Evolutionary conservation across 1,139 yeast genomes (phyloP).

Genomic region (Kodamaea alishanica): DNA sequence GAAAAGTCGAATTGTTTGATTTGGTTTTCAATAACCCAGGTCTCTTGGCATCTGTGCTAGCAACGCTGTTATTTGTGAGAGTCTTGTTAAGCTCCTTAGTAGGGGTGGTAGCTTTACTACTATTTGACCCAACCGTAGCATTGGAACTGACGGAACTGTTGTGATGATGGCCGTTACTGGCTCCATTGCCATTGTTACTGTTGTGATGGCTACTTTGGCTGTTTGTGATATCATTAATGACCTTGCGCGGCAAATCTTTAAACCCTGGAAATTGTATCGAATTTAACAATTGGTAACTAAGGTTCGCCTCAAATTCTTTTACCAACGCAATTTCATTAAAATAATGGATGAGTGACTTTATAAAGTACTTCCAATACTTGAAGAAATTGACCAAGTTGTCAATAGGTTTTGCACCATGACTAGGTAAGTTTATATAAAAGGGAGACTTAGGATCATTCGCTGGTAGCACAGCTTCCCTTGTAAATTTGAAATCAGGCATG

Average conservation of each 20-base stretch:
- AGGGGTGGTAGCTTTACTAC: slow-evolving; percentile 8
- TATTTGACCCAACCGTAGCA: background rate
- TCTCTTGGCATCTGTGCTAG: slow-evolving; percentile 15
- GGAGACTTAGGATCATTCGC: slow-evolving; percentile 37
- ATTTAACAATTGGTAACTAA: slow-evolving; percentile 58
- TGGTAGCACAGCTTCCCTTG: slow-evolving; percentile 35
- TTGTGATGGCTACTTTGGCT: slow-evolving; percentile 4
- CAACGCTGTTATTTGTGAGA: slow-evolving; percentile 3
- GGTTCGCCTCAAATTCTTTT: slow-evolving; percentile 65
- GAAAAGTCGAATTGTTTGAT: slow-evolving; percentile 24
- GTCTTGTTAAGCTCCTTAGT: slow-evolving; percentile 11
- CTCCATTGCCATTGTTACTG: background rate
- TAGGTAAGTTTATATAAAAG: slow-evolving; percentile 38
- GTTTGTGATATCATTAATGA: slow-evolving; percentile 9
- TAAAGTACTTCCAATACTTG: slow-evolving; percentile 66
- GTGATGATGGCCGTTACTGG: background rate
- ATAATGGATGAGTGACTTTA: slow-evolving; percentile 59
- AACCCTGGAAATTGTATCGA: slow-evolving; percentile 57
- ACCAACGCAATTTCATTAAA: slow-evolving; percentile 60
- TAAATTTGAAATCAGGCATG: slow-evolving; percentile 14
- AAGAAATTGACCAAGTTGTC: slow-evolving; percentile 55
- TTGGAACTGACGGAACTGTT: background rate
- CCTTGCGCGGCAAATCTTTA: slow-evolving; percentile 31
- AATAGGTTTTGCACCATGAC: slow-evolving; percentile 42
- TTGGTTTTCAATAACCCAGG: slow-evolving; percentile 35